Conservation (phyloP, 805 yeast species). For the Suhomyces xylopsoci region DNA sequence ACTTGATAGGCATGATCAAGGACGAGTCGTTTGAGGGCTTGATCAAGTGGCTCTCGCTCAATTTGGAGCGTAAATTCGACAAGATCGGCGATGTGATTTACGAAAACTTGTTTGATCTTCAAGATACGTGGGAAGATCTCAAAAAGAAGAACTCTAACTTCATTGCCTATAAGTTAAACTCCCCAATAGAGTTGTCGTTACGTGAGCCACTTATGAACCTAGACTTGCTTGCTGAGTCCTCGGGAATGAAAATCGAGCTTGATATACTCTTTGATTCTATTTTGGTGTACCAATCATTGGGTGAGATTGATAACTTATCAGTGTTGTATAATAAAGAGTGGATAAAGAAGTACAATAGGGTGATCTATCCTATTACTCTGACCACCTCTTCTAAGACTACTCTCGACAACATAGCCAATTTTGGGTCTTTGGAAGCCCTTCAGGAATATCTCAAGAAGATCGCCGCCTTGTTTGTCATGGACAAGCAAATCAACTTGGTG, state of each 20-base stretch:
- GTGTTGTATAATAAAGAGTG: conserved; percentile 69
- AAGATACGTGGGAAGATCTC: conserved; percentile 55
- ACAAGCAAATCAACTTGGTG: conserved; percentile 60
- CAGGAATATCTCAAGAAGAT: conserved; percentile 58
- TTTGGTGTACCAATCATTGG: conserved; percentile 73
- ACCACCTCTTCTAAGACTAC: conserved; percentile 9
- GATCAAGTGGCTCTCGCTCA: conserved; percentile 60
- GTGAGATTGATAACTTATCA: conserved; percentile 58
- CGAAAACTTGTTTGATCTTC: conserved; percentile 53
- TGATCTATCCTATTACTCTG: conserved; percentile 60
- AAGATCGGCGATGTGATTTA: conserved; percentile 57
- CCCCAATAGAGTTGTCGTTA: conserved; percentile 79
- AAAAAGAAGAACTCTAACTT: conserved; percentile 43
- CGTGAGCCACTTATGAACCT: conserved; percentile 54
- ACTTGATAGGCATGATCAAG: conserved; percentile 65
- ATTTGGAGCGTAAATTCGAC: conserved; percentile 57
- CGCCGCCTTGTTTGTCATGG: conserved; percentile 75
- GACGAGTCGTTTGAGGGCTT: conserved; percentile 69
- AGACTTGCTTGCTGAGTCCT: conserved; percentile 46
- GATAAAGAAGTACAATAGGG: conserved; percentile 62
- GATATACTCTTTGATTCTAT: conserved; percentile 80
- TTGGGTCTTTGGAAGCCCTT: conserved; percentile 34
- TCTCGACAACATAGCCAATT: conserved; percentile 27
- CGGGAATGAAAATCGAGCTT: conserved; percentile 46
- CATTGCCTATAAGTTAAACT: conserved; percentile 65